phyloP scores from a whole-genome alignment of 331 rosid genomes.

The Quercus phellos region DNA sequence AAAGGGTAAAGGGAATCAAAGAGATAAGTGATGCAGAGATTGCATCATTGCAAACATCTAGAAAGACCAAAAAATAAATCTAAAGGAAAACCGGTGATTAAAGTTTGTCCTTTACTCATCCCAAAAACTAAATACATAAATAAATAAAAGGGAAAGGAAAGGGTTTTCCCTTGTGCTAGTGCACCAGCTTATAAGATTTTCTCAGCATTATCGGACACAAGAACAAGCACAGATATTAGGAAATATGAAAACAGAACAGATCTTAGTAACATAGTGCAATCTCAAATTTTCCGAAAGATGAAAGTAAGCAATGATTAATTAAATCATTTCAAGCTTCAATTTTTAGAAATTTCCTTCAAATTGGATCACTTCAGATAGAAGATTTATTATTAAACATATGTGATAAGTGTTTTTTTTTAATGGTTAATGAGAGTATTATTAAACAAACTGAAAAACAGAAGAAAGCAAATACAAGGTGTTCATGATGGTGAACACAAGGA shows the following conservation, averaged over 20 bases:
- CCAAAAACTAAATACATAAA: no score
- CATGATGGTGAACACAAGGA: no score
- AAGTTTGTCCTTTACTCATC: background rate
- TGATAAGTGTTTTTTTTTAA: no score
- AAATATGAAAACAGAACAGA: background rate
- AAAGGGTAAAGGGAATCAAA: background rate
- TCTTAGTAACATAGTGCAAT: no score
- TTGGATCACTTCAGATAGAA: background rate
- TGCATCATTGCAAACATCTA: background rate
- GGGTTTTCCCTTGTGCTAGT: background rate
- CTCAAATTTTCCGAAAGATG: no score
- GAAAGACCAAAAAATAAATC: constrained; percentile 3
- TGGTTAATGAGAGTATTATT: no score
- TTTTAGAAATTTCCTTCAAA: background rate
- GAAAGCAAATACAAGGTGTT: no score
- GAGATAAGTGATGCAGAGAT: constrained; percentile 7
- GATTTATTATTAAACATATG: background rate
- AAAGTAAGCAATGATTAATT: no score
- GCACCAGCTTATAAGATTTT: background rate
- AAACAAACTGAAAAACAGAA: no score
- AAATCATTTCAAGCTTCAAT: no score
- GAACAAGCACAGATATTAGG: background rate
- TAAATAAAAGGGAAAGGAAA: no score
- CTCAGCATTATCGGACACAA: background rate
- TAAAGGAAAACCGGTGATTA: background rate